Percentiles rank a stretch among this genome's conserved stretches.
These are phyloP conservation scores for Lichtheimia hyalospora DNA, from an alignment of 371 early-diverging fungal species.

Conservation along the genomic window DNA sequence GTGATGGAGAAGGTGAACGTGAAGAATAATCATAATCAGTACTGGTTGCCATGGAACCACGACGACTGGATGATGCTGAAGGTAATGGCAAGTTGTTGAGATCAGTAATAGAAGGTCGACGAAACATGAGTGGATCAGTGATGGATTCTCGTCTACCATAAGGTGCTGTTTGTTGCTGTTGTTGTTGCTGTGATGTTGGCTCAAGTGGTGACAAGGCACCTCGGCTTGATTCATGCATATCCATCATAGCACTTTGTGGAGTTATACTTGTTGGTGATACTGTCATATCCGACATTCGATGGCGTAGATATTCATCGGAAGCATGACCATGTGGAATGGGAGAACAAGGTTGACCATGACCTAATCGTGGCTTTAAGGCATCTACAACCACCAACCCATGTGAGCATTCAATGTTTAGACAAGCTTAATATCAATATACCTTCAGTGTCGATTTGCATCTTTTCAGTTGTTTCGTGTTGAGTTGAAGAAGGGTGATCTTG, in stretches of 20 bases:
- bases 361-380: constrained; percentile 21
- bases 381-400: not conserved
- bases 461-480: constrained; percentile 8
- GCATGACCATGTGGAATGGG: constrained; percentile 17
- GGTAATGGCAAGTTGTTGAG: constrained; percentile 29
- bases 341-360: constrained; percentile 25
- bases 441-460: constrained; percentile 21
- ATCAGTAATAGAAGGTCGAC: constrained; percentile 39
- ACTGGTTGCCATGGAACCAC: constrained; percentile 40
- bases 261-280: constrained; percentile 12
- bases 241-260: constrained; percentile 4
- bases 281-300: constrained; percentile 44
- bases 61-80: constrained; percentile 28
- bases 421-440: constrained; percentile 6
- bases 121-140: constrained; percentile 27
- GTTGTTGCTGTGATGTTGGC: constrained; percentile 15
- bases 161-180: constrained; percentile 4
- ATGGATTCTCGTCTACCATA: constrained; percentile 41
- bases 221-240: constrained; percentile 9
- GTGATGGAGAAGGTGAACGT: constrained; percentile 41
- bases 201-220: constrained; percentile 27
- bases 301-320: constrained; percentile 39
- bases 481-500: constrained; percentile 5
- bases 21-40: constrained; percentile 43
- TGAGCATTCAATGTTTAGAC: no score